Evolutionary conservation across 768 basidiomycete species (phyloP).

Genomic region (Phanerodontia chrysosporium): DNA sequence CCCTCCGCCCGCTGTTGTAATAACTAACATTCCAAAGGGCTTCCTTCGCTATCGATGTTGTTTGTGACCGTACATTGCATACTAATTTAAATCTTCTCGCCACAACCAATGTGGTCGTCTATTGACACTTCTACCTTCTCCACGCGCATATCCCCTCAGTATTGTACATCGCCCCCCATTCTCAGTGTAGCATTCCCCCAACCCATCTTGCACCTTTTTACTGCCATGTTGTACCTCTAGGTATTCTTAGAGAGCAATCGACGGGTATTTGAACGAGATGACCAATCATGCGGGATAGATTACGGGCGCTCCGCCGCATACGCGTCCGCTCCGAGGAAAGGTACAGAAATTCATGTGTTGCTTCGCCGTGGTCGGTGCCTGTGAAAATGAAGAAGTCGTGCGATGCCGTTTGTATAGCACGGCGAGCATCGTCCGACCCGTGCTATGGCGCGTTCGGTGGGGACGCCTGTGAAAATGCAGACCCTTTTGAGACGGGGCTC

Average conservation of each 20-base stretch:
- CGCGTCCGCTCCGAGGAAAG: not conserved
- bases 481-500: too few species aligned
- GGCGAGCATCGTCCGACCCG: too few species aligned
- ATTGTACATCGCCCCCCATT: not conserved
- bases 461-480: too few species aligned
- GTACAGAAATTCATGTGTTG: too few species aligned
- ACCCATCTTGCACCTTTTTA: not conserved
- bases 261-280: not conserved
- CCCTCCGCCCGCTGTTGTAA: not conserved
- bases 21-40: not conserved
- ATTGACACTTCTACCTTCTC: not conserved
- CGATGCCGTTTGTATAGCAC: too few species aligned
- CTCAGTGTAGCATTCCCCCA: not conserved
- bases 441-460: too few species aligned
- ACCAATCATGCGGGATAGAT: too few species aligned
- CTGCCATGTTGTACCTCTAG: not conserved
- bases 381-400: too few species aligned
- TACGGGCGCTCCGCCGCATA: not conserved
- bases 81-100: slow-evolving; percentile 1
- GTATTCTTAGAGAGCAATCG: not conserved
- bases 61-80: slow-evolving; percentile 1
- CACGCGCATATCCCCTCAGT: not conserved
- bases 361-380: too few species aligned
- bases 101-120: not conserved
- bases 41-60: not conserved